phyloP scores from a whole-genome alignment of 129 eudicot genomes.

The Smallanthus sonchifolius region DNA sequence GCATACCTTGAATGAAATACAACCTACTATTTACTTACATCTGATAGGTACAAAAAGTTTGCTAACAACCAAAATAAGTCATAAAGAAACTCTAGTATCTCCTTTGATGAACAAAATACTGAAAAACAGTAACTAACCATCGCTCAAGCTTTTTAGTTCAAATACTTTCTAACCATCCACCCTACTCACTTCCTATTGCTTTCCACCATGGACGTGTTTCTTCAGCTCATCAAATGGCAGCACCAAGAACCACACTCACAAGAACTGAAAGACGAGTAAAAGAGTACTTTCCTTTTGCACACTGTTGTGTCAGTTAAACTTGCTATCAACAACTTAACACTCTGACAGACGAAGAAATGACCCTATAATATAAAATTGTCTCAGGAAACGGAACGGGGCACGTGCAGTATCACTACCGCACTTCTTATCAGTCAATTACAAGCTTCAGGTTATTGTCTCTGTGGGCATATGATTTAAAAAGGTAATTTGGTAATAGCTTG shows the following conservation, averaged over 20 bases:
- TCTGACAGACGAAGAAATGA: not conserved
- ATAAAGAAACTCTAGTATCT: not conserved
- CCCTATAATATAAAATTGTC: not conserved
- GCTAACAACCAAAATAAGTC: constrained; percentile 1
- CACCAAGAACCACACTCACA: constrained; percentile 7
- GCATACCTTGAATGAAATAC: not conserved
- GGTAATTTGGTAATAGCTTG: constrained; percentile 1
- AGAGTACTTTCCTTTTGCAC: not conserved
- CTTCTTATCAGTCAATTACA: constrained; percentile 2
- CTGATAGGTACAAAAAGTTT: not conserved
- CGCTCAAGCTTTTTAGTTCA: not conserved
- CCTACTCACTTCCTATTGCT: not conserved
- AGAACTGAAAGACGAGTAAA: not conserved
- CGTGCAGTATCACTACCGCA: not conserved
- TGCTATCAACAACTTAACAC: not conserved
- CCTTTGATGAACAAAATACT: not conserved
- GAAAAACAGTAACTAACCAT: not conserved
- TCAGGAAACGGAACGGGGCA: not conserved
- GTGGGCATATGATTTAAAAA: not conserved
- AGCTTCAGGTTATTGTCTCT: not conserved
- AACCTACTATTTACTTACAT: not conserved
- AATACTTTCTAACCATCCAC: not conserved
- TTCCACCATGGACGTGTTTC: not conserved
- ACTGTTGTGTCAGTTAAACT: not conserved
- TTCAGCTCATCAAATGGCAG: not conserved